Percentiles rank a stretch among this genome's conserved stretches.
Evolutionary conservation across 2,329 filamentous ascomycete species (phyloP).

Genomic region (Aplosporella prunicola): DNA sequence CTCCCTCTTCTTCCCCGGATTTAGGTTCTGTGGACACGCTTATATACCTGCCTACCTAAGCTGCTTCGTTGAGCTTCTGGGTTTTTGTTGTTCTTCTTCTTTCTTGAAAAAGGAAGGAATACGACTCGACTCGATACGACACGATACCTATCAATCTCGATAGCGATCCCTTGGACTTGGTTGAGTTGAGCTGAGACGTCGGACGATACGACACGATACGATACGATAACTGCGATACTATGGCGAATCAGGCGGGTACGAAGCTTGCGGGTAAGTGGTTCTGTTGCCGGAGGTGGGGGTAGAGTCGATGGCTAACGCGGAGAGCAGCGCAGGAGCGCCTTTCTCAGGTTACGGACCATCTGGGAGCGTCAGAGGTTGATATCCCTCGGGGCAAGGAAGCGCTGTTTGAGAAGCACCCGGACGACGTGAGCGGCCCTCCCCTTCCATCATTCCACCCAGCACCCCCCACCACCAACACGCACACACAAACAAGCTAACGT

Average conservation of each 20-base stretch:
- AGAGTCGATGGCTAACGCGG: not conserved
- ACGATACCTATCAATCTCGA: no score
- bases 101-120: no score
- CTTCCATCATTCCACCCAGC: not conserved
- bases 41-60: no score
- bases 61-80: no score
- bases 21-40: no score
- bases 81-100: no score
- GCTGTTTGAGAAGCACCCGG: constrained; percentile 45
- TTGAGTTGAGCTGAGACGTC: no score
- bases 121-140: no score
- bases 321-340: constrained; percentile 47
- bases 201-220: no score
- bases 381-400: constrained; percentile 31
- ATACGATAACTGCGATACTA: constrained; percentile 16
- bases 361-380: constrained; percentile 33
- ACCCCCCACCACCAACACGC: no score
- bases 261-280: constrained; percentile 10
- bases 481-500: not conserved
- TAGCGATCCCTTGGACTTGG: no score
- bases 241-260: constrained; percentile 30
- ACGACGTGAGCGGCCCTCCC: constrained; percentile 38
- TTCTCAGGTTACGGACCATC: constrained; percentile 49
- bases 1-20: no score
- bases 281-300: not conserved